These are phyloP conservation scores for Raddia guianensis DNA, from an alignment of 176 grass and related monocot species.

Conservation along the genomic window DNA sequence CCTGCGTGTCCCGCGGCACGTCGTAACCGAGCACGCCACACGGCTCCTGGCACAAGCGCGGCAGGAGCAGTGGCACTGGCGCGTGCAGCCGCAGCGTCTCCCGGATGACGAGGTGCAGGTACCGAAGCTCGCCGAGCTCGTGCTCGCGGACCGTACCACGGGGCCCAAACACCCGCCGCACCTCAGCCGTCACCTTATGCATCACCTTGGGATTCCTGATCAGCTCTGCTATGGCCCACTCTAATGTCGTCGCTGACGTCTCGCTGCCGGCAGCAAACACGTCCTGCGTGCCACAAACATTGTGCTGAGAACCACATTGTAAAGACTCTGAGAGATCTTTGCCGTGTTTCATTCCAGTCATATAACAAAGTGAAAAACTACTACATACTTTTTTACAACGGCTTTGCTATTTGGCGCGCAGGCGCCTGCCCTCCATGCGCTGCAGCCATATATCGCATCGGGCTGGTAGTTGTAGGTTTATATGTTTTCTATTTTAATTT, in stretches of 20 bases:
- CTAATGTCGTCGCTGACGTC: slow-evolving; percentile 56
- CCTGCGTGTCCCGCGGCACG: slow-evolving; percentile 43
- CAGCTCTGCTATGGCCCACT: slow-evolving; percentile 66
- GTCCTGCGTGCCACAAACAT: slow-evolving; percentile 38
- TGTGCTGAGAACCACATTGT: not conserved
- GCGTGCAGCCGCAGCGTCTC: too few species aligned
- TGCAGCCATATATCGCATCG: too few species aligned
- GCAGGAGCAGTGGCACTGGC: too few species aligned
- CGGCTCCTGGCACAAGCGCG: not conserved
- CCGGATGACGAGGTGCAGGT: too few species aligned
- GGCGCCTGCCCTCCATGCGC: too few species aligned
- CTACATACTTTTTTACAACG: too few species aligned
- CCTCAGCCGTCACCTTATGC: slow-evolving; percentile 51
- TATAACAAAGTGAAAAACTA: too few species aligned
- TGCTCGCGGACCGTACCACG: slow-evolving; percentile 29
- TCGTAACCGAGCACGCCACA: slow-evolving; percentile 50
- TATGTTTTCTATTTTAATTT: too few species aligned
- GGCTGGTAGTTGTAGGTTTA: too few species aligned
- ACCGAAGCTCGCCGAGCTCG: slow-evolving; percentile 11
- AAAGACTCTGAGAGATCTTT: not conserved
- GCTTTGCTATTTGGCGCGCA: too few species aligned
- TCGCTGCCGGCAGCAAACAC: slow-evolving; percentile 64
- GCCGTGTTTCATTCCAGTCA: too few species aligned
- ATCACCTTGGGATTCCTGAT: slow-evolving; percentile 48
- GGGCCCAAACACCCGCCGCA: slow-evolving; percentile 40